Conservation (phyloP, 257 asterid genomes). For the Solanum megistacrolobum region DNA sequence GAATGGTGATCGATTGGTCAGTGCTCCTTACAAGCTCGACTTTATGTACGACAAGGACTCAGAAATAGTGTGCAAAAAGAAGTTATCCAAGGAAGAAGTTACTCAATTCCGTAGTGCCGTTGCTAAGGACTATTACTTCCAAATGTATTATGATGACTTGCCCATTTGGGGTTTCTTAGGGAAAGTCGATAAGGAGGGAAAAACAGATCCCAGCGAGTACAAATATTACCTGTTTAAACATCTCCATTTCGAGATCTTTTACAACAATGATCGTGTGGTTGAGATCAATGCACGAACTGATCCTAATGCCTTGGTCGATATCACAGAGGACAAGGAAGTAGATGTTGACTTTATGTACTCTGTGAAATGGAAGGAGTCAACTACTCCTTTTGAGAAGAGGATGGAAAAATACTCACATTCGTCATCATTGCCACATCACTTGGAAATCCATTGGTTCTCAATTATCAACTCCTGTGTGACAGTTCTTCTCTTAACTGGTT, state of each 20-base stretch:
- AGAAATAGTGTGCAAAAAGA: conserved; percentile 33
- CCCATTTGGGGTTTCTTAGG: conserved; percentile 59
- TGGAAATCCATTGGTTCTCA: conserved; percentile 58
- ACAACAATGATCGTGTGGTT: conserved; percentile 34
- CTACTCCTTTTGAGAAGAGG: conserved; percentile 42
- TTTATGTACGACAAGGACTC: conserved; percentile 39
- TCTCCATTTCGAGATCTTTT: conserved; percentile 35
- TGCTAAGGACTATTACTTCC: conserved; percentile 46
- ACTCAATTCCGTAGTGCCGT: conserved; percentile 38
- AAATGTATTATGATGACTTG: conserved; percentile 36
- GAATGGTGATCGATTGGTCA: conserved; percentile 45
- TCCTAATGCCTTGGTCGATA: conserved; percentile 37
- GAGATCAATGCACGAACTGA: conserved; percentile 46
- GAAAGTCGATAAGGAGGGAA: conserved; percentile 41
- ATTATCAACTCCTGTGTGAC: conserved; percentile 56
- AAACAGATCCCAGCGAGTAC: conserved; percentile 35
- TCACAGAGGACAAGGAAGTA: conserved; percentile 38
- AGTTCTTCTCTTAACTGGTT: conserved; percentile 51
- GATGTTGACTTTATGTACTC: conserved; percentile 42
- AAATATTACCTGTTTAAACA: conserved; percentile 35
- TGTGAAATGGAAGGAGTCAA: conserved; percentile 47
- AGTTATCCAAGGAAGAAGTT: conserved; percentile 32
- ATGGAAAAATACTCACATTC: conserved; percentile 50
- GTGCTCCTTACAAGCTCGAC: conserved; percentile 42
- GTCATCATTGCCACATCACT: conserved; percentile 42